Percentiles rank a stretch among this genome's conserved stretches.
Conservation (phyloP, 305 asterid species). For the Petunia hybrid region DNA sequence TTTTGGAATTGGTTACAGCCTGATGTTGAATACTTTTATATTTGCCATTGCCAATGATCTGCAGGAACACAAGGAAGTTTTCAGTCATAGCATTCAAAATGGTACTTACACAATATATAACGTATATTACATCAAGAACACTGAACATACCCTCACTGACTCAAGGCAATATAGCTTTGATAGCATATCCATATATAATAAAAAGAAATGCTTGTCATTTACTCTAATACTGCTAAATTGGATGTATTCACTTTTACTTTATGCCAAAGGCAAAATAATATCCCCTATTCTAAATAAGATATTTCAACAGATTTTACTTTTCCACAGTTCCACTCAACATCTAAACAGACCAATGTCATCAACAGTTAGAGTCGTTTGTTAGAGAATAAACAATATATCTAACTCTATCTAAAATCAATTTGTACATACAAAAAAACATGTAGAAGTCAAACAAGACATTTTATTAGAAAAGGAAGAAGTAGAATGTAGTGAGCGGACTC, state of each 20-base stretch:
- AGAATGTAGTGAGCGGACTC: not conserved
- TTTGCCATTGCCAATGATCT: slow-evolving; percentile 82
- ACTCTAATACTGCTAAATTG: not conserved
- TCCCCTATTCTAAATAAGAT: not conserved
- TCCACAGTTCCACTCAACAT: not conserved
- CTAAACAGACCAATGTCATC: not conserved
- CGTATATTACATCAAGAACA: not conserved
- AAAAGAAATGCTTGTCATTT: not conserved
- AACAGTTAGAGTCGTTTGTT: not conserved
- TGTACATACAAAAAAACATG: not conserved
- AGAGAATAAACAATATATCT: not conserved
- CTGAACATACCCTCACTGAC: not conserved
- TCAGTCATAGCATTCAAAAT: not conserved
- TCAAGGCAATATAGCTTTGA: not conserved
- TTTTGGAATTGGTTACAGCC: slow-evolving; percentile 72
- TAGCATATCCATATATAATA: not conserved
- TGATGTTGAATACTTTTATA: slow-evolving; percentile 80
- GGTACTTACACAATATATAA: not conserved
- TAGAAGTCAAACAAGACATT: slow-evolving; percentile 22
- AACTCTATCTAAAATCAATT: not conserved
- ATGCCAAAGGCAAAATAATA: not conserved
- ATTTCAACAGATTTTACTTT: not conserved
- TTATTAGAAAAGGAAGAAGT: not conserved
- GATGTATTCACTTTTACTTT: not conserved
- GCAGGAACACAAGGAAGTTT: slow-evolving; percentile 32